Evolutionary conservation across 148 eudicot genomes (phyloP), one percentile per base, ranked within the genome.

Genomic region (Fallopia convolvulus): DNA sequence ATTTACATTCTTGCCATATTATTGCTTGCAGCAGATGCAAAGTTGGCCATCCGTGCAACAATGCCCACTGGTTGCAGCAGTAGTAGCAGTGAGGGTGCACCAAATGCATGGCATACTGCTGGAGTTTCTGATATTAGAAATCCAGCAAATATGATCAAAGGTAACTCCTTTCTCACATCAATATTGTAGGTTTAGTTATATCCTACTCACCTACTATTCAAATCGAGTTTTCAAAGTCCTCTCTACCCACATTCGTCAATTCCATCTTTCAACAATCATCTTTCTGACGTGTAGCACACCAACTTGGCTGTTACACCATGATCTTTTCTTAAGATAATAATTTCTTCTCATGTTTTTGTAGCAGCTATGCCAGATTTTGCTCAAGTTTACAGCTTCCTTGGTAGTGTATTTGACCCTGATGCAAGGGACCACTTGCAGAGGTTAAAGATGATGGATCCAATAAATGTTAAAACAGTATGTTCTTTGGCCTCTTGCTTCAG

Each of bases 311-410:
- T 18, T 60, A 11, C 68, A 5, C 33, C 23, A 3, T 60, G 33
- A 10, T 12, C 30, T 23, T 26, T 11, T 36, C n/a, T 39, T 42
- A 36, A 47, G 68, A 20, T 10, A 12, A 65, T 65, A 10, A 23
- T 65, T 65, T 65, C 17, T 6, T 0, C 23, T 23, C 17, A 65
- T 65, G 40, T 12, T 33, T 23, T 23, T 65, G 58, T 20, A 80
- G 85, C 94, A 93, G 98, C 83, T 70, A 79, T 87, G 86, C 98
- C 97, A 12, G 97, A 93, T 76, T 93, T 93, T 76, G 83, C 92
- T 70, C 86, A 91, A 81, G 98, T 91, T 40, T 91, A 93, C 83
- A 79, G 88, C 78, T 93, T 93, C 80, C 85, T 93, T 47, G 98
- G 97, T 71, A 91, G 97, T 81, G 88, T 91, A 66, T 93, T 93